Evolutionary conservation across 768 basidiomycete genomes (phyloP).

Genomic region (Mycena rebaudengoi): DNA sequence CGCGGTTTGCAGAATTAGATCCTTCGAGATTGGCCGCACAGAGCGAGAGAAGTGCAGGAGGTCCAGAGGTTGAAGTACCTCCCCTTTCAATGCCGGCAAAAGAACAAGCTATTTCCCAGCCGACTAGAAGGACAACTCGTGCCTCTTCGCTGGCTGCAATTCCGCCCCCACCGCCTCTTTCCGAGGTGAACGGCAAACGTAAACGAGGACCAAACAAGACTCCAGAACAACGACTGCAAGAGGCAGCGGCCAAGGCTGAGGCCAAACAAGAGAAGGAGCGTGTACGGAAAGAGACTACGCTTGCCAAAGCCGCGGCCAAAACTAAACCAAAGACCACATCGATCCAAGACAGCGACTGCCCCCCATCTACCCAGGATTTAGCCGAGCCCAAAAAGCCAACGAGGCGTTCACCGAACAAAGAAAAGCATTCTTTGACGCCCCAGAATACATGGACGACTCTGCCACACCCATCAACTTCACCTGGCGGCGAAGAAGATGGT

Average conservation of each 20-base stretch:
- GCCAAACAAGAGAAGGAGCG: constrained; percentile 22
- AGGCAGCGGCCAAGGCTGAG: constrained; percentile 13
- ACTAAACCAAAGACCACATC: background rate
- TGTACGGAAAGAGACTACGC: constrained; percentile 15
- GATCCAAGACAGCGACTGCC: background rate
- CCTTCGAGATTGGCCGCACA: constrained; percentile 4
- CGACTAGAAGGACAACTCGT: constrained; percentile 25
- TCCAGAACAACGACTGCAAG: constrained; percentile 31
- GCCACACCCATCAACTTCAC: too few species aligned
- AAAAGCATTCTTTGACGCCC: too few species aligned
- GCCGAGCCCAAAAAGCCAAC: background rate
- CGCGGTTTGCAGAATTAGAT: constrained; percentile 12
- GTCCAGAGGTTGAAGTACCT: background rate
- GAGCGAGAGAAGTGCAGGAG: background rate
- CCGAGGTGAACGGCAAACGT: constrained; percentile 27
- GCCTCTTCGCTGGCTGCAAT: constrained; percentile 27
- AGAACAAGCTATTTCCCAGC: background rate
- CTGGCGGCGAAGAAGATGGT: too few species aligned
- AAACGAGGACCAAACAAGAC: constrained; percentile 33
- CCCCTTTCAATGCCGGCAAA: too few species aligned
- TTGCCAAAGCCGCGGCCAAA: constrained; percentile 12
- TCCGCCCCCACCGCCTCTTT: constrained; percentile 30
- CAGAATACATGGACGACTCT: too few species aligned
- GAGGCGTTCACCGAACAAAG: constrained; percentile 17
- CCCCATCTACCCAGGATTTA: background rate